phyloP scores from a whole-genome alignment of 768 basidiomycete genomes.

The Boletus rex-veris region DNA sequence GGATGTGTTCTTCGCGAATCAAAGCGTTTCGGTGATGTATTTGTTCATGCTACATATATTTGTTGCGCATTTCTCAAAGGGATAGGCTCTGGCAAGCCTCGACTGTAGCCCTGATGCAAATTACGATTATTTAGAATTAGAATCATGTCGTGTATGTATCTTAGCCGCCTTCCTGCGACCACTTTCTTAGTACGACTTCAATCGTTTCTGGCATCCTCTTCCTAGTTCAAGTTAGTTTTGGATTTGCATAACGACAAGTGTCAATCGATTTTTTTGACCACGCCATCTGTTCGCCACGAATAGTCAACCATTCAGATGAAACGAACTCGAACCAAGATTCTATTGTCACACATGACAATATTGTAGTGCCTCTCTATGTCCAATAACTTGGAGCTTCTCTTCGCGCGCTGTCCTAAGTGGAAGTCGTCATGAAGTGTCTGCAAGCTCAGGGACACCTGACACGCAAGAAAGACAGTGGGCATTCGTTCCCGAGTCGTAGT shows the following conservation, averaged over 20 bases:
- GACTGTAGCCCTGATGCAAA: conserved; percentile 12
- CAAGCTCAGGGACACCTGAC: not conserved
- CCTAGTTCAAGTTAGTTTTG: conserved; percentile 1
- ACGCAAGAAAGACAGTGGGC: not conserved
- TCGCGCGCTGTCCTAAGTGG: not conserved
- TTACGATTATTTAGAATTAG: conserved; percentile 13
- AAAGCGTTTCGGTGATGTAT: conserved; percentile 22
- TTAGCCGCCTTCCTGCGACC: conserved; percentile 15
- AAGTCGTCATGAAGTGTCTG: too few relatives aligned
- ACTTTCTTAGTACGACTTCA: too few relatives aligned
- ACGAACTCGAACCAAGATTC: not conserved
- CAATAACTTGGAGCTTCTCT: not conserved
- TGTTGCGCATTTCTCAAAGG: conserved; percentile 9
- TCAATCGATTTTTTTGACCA: not conserved
- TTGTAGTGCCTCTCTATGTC: not conserved
- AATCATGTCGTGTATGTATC: conserved; percentile 24
- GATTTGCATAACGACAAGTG: not conserved
- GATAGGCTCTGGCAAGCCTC: conserved; percentile 20
- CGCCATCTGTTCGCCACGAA: too few relatives aligned
- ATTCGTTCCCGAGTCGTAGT: not conserved
- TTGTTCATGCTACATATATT: conserved; percentile 8
- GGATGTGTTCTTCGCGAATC: conserved; percentile 18
- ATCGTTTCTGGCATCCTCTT: conserved; percentile 2
- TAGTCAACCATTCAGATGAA: too few relatives aligned
- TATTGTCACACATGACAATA: not conserved